These are phyloP conservation scores for Leptographium lundbergii DNA, from an alignment of 2,329 filamentous ascomycete species.

Conservation along the genomic window DNA sequence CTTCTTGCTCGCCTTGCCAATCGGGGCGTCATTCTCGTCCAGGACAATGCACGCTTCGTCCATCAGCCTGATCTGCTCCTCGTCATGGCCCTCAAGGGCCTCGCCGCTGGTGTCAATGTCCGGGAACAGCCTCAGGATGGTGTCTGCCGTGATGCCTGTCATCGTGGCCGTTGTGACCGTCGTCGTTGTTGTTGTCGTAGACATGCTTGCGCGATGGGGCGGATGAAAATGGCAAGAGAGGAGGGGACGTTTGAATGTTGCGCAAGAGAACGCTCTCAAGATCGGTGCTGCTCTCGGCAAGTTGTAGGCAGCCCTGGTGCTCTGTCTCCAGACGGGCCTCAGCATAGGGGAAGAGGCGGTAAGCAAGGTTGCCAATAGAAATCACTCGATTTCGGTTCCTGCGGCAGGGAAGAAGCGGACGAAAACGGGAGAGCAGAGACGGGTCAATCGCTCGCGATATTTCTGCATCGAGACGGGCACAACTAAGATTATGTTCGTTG, in stretches of 20 bases:
- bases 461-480: neutral
- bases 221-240: neutral
- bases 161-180: conserved; percentile 36
- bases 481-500: neutral
- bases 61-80: conserved; percentile 96
- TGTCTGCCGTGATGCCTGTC: conserved; percentile 66
- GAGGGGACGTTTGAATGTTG: too few species aligned
- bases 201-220: conserved; percentile 3
- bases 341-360: neutral
- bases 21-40: conserved; percentile 81
- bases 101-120: conserved; percentile 61
- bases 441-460: neutral
- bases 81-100: conserved; percentile 83
- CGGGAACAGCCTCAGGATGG: conserved; percentile 78
- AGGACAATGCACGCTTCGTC: conserved; percentile 97
- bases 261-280: neutral
- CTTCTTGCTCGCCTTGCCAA: conserved; percentile 97
- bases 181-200: conserved; percentile 19
- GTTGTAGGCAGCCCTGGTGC: conserved; percentile 1
- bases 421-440: neutral
- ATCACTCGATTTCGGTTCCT: too few species aligned
- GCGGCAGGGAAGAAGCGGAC: too few species aligned
- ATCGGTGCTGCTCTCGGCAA: neutral
- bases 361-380: neutral
- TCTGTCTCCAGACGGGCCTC: conserved; percentile 3